Conservation (phyloP, 2,329 filamentous ascomycete genomes). For the Botryotinia convoluta region DNA sequence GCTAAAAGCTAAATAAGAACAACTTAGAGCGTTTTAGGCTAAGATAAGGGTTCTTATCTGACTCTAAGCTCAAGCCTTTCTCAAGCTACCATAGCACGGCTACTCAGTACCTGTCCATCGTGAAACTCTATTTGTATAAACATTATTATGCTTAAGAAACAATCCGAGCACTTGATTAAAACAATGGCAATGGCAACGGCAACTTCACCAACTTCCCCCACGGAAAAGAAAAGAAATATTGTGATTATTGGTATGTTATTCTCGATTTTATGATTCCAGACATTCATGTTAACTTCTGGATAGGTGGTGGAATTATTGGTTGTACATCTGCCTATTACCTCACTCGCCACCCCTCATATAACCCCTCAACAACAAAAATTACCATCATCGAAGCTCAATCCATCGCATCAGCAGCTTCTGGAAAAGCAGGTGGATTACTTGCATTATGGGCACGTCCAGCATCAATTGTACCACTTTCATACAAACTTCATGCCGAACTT, state of each 20-base stretch:
- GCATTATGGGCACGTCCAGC: slow-evolving; percentile 88
- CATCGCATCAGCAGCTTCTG: slow-evolving; percentile 88
- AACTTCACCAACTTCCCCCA: not conserved
- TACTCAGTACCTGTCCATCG: not conserved
- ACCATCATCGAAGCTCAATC: slow-evolving; percentile 83
- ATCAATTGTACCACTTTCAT: slow-evolving; percentile 82
- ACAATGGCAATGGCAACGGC: slow-evolving; percentile 10
- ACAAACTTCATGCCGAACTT: slow-evolving; percentile 76
- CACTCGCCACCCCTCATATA: slow-evolving; percentile 78
- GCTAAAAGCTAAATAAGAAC: too few species aligned
- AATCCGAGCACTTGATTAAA: not conserved
- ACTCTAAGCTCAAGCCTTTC: not conserved
- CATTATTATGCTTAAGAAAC: not conserved
- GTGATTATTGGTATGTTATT: slow-evolving; percentile 41
- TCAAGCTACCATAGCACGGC: not conserved
- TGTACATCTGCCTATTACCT: slow-evolving; percentile 89
- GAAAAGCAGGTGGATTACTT: slow-evolving; percentile 89
- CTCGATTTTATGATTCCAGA: too few species aligned
- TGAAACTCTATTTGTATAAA: not conserved
- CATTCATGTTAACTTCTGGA: not conserved
- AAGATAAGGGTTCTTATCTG: not conserved
- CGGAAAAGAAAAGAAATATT: slow-evolving; percentile 31
- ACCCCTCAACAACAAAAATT: slow-evolving; percentile 71
- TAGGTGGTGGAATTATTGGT: slow-evolving; percentile 84
- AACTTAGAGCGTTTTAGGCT: fast-evolving